A percentile compares a stretch with the other conserved stretches of the same genome.
phyloP scores from a whole-genome alignment of 371 early-diverging fungal genomes.

The Apophysomyces variabilis region DNA sequence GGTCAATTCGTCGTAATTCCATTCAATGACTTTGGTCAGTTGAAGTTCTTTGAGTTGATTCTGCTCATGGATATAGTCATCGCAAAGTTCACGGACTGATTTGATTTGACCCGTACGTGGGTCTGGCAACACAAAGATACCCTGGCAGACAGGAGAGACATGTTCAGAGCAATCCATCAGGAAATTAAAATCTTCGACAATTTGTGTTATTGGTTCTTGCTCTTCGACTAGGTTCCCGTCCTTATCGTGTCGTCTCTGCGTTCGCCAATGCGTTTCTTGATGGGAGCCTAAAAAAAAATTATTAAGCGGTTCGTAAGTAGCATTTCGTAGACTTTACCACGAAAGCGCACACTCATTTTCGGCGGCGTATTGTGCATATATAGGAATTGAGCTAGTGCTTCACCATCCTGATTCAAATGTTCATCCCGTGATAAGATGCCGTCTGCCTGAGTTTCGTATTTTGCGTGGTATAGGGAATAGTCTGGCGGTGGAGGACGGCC shows the following conservation, averaged over 20 bases:
- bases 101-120: constrained; percentile 33
- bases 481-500: constrained; percentile 49
- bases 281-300: constrained; percentile 36
- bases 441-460: constrained; percentile 17
- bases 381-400: constrained; percentile 49
- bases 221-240: constrained; percentile 40
- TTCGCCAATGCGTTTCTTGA: constrained; percentile 45
- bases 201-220: constrained; percentile 26
- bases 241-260: constrained; percentile 24
- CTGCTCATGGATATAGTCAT: constrained; percentile 40
- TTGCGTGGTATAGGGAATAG: constrained; percentile 44
- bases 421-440: constrained; percentile 39
- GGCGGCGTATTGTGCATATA: constrained; percentile 47
- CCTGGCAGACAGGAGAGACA: constrained; percentile 32
- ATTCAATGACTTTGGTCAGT: constrained; percentile 42
- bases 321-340: constrained; percentile 26
- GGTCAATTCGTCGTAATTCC: constrained; percentile 46
- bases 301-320: background rate
- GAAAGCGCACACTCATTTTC: constrained; percentile 35
- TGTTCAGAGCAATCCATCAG: constrained; percentile 33
- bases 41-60: constrained; percentile 45
- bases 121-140: constrained; percentile 37
- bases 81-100: constrained; percentile 41
- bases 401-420: constrained; percentile 50
- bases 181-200: constrained; percentile 44